Base-by-base conservation (phyloP, 2,329 filamentous ascomycete genomes). In the Juglanconis oblonga region DNA sequence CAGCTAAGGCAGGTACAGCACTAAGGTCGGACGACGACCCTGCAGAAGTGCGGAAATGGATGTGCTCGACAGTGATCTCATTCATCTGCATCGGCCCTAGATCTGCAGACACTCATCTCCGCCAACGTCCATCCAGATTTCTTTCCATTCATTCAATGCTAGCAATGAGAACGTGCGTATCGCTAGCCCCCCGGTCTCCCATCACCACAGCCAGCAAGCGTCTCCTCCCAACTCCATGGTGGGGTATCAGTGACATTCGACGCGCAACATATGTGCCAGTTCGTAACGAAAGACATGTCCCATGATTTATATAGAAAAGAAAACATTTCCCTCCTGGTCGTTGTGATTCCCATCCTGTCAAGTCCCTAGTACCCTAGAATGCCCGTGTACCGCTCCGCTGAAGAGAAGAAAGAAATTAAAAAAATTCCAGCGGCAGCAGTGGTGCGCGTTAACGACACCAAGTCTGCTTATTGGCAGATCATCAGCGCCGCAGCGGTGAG, bases 381-480 rank as follows among this genome's bases (percentile, higher is more conserved):
- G 32, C 44, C 14, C 17, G 17, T 24, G 3, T n/a, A n/a, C 45
- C 45, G 45, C 48, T 29, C 44, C 42, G 40, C 32, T 35, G 32
- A 31, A 48, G 17, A 31, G 14, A 48, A 32, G 7, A 38, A 38
- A 8, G 36, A 48, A 7, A 13, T 24, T 5, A 52, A 4, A 58
- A 40, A 47, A 32, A 5, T 54, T 36, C 40, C 52, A 51, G 52
- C 14, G 32, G 52, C 45, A 17, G 45, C 29, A 7, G 45, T 10
- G 45, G 40, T 50, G 40, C 5, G 11, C 45, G 29, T 17, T 48
- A 2, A 10, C 24, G 17, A 17, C 17, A 48, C 8, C 17, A 24
- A 24, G 29, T 17, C 32, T 38, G 55, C 65, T 70, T 74, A 78
- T 71, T 77, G 75, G 64, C 77, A 74, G 73, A 76, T 75, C 64